Conservation (phyloP, 2,329 filamentous ascomycete genomes). For the Verticillium albo-atrum region DNA sequence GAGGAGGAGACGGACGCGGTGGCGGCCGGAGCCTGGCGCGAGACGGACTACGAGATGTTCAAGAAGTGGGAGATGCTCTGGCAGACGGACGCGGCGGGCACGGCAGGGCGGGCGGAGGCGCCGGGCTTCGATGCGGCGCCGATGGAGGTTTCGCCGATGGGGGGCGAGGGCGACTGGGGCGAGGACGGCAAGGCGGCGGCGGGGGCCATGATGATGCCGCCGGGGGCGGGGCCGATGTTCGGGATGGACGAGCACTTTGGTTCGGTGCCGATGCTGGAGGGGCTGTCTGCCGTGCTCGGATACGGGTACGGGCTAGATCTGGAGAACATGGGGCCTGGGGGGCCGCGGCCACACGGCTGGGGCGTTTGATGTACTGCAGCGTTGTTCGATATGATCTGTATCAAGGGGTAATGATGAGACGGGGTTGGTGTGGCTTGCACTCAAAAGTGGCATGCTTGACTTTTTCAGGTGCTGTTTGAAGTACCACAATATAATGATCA, state of each 20-base stretch:
- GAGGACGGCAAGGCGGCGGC: constrained; percentile 1
- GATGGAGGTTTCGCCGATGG: constrained; percentile 18
- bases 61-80: constrained; percentile 33
- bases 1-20: constrained; percentile 29
- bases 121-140: constrained; percentile 11
- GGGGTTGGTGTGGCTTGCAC: too few relatives aligned
- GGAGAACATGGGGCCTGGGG: constrained; percentile 3
- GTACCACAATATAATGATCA: too few relatives aligned
- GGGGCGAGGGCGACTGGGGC: neutral
- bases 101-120: constrained; percentile 12
- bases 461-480: too few relatives aligned
- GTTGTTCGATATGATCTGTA: neutral
- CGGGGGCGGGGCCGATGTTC: constrained; percentile 25
- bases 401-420: too few relatives aligned
- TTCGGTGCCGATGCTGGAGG: constrained; percentile 22
- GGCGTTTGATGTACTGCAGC: neutral
- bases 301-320: constrained; percentile 7
- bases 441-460: too few relatives aligned
- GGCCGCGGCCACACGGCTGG: neutral
- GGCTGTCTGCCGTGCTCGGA: constrained; percentile 6
- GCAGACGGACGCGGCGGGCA: constrained; percentile 26
- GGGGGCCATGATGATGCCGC: constrained; percentile 19
- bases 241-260: constrained; percentile 31
- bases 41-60: constrained; percentile 42
- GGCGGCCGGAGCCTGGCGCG: constrained; percentile 10